phyloP scores from a whole-genome alignment of 345 rosid genomes.

The Citrus unshiu region DNA sequence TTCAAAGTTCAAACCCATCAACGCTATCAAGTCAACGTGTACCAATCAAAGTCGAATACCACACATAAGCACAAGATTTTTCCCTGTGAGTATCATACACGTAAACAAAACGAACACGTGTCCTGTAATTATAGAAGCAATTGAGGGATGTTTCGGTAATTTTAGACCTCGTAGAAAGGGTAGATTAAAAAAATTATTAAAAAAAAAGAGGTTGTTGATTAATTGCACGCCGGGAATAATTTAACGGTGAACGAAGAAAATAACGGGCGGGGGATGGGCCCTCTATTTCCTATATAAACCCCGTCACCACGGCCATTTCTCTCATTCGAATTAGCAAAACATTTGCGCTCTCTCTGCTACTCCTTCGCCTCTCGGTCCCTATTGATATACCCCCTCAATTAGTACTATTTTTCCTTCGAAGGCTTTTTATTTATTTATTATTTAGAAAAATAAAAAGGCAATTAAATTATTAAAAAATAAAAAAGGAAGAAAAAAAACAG shows the following conservation, averaged over 20 bases:
- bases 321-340: slow-evolving; percentile 6
- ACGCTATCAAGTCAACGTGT: background rate
- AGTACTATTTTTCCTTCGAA: no score
- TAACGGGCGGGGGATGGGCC: slow-evolving; percentile 33
- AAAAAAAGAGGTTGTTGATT: background rate
- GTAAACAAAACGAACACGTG: background rate
- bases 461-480: no score
- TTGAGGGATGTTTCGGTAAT: background rate
- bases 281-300: slow-evolving; percentile 57
- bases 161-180: background rate
- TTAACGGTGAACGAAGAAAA: slow-evolving; percentile 29
- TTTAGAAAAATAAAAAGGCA: background rate
- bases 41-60: background rate
- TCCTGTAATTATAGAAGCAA: background rate
- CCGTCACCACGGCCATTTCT: slow-evolving; percentile 16
- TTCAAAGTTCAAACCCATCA: background rate
- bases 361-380: background rate
- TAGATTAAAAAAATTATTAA: background rate
- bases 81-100: background rate
- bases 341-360: slow-evolving; percentile 6
- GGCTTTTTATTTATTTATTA: no score
- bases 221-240: slow-evolving; percentile 2
- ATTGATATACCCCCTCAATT: background rate
- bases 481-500: background rate
- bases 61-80: background rate